A percentile compares a stretch with the other conserved stretches of the same genome.
phyloP scores from a whole-genome alignment of 257 asterid species.

The Penstemon newberryi region DNA sequence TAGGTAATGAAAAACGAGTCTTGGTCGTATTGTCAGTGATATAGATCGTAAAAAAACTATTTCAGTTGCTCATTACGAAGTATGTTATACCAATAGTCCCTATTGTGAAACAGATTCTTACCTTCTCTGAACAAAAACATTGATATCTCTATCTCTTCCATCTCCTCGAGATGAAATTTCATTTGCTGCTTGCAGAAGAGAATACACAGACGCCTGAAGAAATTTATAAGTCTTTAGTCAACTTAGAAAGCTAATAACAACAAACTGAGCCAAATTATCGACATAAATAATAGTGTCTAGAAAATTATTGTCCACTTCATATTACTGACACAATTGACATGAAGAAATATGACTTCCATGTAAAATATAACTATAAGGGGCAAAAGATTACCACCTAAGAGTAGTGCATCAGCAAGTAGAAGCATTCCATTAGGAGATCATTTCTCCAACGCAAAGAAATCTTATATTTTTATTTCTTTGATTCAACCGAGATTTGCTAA shows the following conservation, averaged over 20 bases:
- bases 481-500: background rate
- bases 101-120: constrained; percentile 25
- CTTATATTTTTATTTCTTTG: background rate
- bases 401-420: background rate
- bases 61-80: too few species aligned
- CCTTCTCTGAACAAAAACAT: constrained; percentile 86
- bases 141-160: constrained; percentile 83
- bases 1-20: background rate
- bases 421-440: background rate
- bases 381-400: background rate
- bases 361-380: background rate
- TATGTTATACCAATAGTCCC: too few species aligned
- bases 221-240: constrained; percentile 35
- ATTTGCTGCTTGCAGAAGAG: constrained; percentile 82
- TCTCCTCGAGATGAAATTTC: constrained; percentile 95
- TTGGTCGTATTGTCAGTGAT: background rate
- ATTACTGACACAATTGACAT: background rate
- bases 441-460: background rate
- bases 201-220: constrained; percentile 84
- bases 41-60: too few species aligned
- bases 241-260: constrained; percentile 17
- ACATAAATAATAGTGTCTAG: background rate
- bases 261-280: constrained; percentile 17
- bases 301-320: constrained; percentile 13
- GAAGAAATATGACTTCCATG: background rate